These are phyloP conservation scores for Sporisorium graminicola DNA, from an alignment of 1,284 basidiomycete species.

Conservation along the genomic window DNA sequence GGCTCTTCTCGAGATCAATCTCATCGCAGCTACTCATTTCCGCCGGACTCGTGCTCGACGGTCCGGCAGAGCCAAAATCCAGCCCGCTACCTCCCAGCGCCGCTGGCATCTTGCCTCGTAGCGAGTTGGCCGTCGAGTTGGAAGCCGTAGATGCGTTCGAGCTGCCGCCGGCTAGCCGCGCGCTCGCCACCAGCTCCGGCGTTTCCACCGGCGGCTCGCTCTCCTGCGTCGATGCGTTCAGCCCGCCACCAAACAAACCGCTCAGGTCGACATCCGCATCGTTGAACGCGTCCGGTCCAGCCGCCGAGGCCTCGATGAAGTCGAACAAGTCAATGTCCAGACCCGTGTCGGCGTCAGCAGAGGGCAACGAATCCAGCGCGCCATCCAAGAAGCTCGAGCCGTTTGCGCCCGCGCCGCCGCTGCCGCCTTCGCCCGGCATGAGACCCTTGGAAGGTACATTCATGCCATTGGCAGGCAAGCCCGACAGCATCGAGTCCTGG, in stretches of 20 bases:
- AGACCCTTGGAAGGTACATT: conserved; percentile 20
- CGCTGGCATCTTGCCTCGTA: conserved; percentile 41
- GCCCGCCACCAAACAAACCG: conserved; percentile 40
- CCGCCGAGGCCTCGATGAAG: conserved; percentile 57
- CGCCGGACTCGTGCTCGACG: conserved; percentile 59
- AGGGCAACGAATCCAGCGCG: conserved; percentile 36
- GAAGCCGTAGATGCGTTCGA: conserved; percentile 49
- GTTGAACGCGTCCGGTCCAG: conserved; percentile 50
- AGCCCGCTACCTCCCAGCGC: conserved; percentile 44
- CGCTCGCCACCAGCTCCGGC: conserved; percentile 53
- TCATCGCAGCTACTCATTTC: conserved; percentile 58
- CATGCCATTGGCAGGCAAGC: conserved; percentile 27
- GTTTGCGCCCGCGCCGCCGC: background rate
- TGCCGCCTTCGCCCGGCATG: conserved; percentile 11
- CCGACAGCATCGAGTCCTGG: conserved; percentile 47
- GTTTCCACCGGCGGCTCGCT: conserved; percentile 54
- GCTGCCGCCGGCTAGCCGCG: conserved; percentile 39
- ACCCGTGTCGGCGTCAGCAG: conserved; percentile 48
- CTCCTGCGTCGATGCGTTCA: conserved; percentile 48
- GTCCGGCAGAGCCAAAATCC: conserved; percentile 59
- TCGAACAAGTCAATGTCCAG: conserved; percentile 58
- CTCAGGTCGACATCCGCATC: conserved; percentile 51
- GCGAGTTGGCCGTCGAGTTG: conserved; percentile 44
- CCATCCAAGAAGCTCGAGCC: conserved; percentile 39
- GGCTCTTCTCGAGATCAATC: conserved; percentile 54